Evolutionary conservation across 257 asterid species (phyloP), one percentile per base, ranked within the genome.

Genomic region (Scutellaria minor): DNA sequence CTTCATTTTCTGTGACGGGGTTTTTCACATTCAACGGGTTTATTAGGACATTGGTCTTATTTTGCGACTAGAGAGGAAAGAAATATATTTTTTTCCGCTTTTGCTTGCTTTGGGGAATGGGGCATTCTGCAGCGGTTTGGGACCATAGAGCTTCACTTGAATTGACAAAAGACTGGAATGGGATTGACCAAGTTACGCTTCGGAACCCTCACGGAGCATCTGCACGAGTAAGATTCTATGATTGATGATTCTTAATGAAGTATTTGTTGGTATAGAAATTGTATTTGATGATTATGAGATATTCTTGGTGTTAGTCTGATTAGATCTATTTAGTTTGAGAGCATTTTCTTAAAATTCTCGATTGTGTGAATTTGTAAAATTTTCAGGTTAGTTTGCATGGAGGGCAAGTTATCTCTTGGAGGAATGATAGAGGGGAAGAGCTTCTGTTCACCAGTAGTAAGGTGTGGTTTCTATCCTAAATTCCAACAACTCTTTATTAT

Each of bases 341-440:
- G 50, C 54, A 12, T n/a, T 46, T 73, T 75, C 50, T 6, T 74
- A 40, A 9, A 68, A 39, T 72, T 78, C 12, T 52, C 45, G 45
- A n/a, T 40, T 64, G 70, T 64, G 59, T 24, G 5, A 44, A 51
- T 78, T 62, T 64, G 40, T 14, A 55, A 22, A 57, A 79, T 41
- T 57, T 60, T 22, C 84, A 94, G 99, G 92, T 94, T 44, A 91
- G 97, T 82, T 74, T 94, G 87, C 86, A 85, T 7, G 99, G 99
- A 64, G 99, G 92, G 69, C 96, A 89, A 78, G 93, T 94, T 67
- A 80, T 89, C 75, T 94, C 99, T 0, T 94, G 99, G 99, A 83
- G 96, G 82, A 89, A 87, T 68, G 93, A 82, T 50, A 86, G 88
- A 55, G 99, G 99, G 39, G 97, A 94, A 83, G 99, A 94, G 70